Evolutionary conservation across 768 basidiomycete species (phyloP), one percentile per base, ranked within the genome.

Genomic region (Omphalotus guepiniiformis): DNA sequence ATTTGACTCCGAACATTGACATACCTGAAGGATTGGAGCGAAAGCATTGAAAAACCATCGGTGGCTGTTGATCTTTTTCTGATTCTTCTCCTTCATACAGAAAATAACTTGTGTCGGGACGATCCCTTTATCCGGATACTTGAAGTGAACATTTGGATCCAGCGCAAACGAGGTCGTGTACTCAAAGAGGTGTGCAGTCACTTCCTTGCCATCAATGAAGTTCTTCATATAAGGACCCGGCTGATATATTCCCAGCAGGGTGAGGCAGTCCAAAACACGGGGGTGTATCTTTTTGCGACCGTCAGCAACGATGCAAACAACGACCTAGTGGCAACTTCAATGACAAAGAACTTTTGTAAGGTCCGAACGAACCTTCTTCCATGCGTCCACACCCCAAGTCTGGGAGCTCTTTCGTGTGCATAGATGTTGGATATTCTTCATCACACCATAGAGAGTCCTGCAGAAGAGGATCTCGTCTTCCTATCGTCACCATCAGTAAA

Each of bases 31-130:
- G 62, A 94, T 70, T 0, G 84, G 75, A 0, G 79, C 88, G 61
- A 97, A 89, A 0, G 92, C 94, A 61, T 96, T 97, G 67, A 98
- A 96, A 65, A 94, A 95, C 94, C 94, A 97, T 39, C 94, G 74
- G 58, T 96, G 93, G 39, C 87, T 90, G 63, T 96, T 97, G 60
- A 97, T 94, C 70, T 97, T 96, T 74, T 94, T 93, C 61, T 91
- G 86, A 61, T 95, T 97, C 71, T 82, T 88, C 70, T 94, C 93
- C 70, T 92, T 90, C 72, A 89, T 76, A 61, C 85, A 88, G 61
- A 90, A 90, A 26, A 98, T 83, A 40, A 90, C 93, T 61, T 94
- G 95, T n/a, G 87, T 92, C 2, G 93, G 93, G 11, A 93, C 86
- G 34, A 94, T 88, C 2, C 93, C 93, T 64, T 92, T 93, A 61